Evolutionary conservation across 2,329 filamentous ascomycete genomes (phyloP).

Genomic region (Mycogone perniciosa): DNA sequence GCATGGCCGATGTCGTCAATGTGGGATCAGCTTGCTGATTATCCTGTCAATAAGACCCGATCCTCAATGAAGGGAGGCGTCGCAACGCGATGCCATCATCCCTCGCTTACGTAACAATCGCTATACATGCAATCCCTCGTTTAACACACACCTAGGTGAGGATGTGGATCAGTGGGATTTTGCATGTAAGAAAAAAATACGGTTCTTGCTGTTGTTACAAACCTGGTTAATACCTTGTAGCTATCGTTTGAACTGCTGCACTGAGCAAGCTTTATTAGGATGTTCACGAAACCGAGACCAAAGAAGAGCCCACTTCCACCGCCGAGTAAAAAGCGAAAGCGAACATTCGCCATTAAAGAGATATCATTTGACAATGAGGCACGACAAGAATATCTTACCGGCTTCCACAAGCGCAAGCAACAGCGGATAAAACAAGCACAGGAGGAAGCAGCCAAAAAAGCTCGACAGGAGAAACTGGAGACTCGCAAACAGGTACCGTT

Average conservation of each 20-base stretch:
- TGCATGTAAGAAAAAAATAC: background rate
- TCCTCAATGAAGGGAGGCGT: constrained; percentile 5
- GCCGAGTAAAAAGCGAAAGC: constrained; percentile 61
- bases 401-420: constrained; percentile 93
- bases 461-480: constrained; percentile 67
- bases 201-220: background rate
- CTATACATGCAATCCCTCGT: constrained; percentile 4
- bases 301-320: constrained; percentile 54
- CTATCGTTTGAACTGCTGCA: background rate
- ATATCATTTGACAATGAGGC: constrained; percentile 77
- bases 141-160: constrained; percentile 10
- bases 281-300: constrained; percentile 52
- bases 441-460: constrained; percentile 70
- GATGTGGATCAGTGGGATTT: background rate
- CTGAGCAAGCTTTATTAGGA: constrained; percentile 13
- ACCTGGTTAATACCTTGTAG: background rate
- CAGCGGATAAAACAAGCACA: constrained; percentile 80
- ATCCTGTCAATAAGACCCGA: constrained; percentile 3
- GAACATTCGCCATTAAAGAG: constrained; percentile 58
- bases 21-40: constrained; percentile 4
- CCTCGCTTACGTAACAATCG: constrained; percentile 5
- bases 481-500: constrained; percentile 65
- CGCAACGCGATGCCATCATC: constrained; percentile 6
- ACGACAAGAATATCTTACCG: constrained; percentile 82
- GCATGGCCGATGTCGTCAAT: constrained; percentile 9